Evolutionary conservation across 495 filamentous ascomycete species (phyloP), one percentile per base, ranked within the genome.

Genomic region (Aspergillus asperescens): DNA sequence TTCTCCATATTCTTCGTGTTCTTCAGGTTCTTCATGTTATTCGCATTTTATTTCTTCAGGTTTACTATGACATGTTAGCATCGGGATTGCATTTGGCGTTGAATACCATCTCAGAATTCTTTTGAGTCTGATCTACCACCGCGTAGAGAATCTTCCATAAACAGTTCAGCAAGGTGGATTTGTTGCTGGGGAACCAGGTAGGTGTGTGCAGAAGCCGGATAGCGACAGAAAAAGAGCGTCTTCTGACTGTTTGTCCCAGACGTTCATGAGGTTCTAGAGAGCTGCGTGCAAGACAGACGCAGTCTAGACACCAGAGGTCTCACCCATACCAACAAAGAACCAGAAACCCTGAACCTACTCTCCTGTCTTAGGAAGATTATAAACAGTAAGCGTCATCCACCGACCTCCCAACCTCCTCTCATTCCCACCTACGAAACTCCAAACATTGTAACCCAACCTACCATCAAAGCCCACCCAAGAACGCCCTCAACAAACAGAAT

Each of bases 271-370:
- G 7, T 28, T 23, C 2, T 23, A 37, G 13, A 39, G 47, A 18
- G 35, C 22, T 39, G 27, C 25, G 39, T 51, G 16, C 39, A 20
- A 35, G 39, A 43, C 48, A 41, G 22, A 3, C 13, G 29, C 31
- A 23, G 8, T n/a, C 2, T 7, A 25, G 10, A 22, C 18, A 16
- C 19, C 16, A 10, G 12, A 9, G 0, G 49, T 52, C 39, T 52
- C 28, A 43, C 27, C 25, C 12, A 43, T 15, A 18, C 50, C 27
- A 35, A 52, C 40, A 52, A 52, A 52, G 28, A 28, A 28, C 8
- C 22, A 50, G 15, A 19, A 25, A 1, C 39, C 22, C 35, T 24
- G 39, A 42, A n/a, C 12, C 46, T 23, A n/a, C n/a, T n/a, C n/a
- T n/a, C n/a, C n/a, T n/a, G n/a, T n/a, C n/a, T n/a, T n/a, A n/a